Base-by-base conservation (phyloP, 192 early-diverging fungal species). In the Geranomyces variabilis region DNA sequence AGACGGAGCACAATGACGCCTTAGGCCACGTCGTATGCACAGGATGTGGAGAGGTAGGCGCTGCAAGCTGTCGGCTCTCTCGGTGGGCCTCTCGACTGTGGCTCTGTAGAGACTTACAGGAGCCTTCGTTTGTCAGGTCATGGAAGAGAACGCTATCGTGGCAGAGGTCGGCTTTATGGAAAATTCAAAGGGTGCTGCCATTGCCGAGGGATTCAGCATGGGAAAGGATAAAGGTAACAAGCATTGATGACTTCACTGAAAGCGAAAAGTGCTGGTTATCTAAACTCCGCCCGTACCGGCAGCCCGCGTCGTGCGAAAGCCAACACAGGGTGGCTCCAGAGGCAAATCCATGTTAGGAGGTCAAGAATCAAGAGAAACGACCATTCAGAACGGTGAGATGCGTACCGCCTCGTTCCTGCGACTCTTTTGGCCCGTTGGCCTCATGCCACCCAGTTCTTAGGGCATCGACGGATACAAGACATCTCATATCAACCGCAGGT, bases 61-160 rank as follows among this genome's bases (percentile, higher is more conserved):
- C 24, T 51, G 6, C 12, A 21, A 9, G 28, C 30, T n/a, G 2
- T 19, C 31, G 15, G 21, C 41, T 69, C 2, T 53, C 67, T 47
- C 45, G 9, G 21, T 46, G 62, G 45, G 15, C 61, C 3, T 15
- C 56, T 5, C 17, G 10, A 14, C 7, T 21, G 6, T 44, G 1
- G 19, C 22, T 45, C 15, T 36, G 34, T 9, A 70, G 17, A 30
- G 3, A 61, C 28, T 55, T 55, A 26, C 10, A 10, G 5, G 36
- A 19, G 28, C 28, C 0, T 57, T 64, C 30, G 15, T 57, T 9
- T 12, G 34, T 19, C 79, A 95, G 87, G 95, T 98, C 24, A 66
- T 93, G 57, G 95, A 97, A 80, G 93, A 98, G 73, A 95, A 95
- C 77, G 86, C 86, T 43, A 96, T 98, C 58, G 92, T 98, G 19